Evolutionary conservation across 1,139 yeast species (phyloP).

Genomic region (Candida albicans): DNA sequence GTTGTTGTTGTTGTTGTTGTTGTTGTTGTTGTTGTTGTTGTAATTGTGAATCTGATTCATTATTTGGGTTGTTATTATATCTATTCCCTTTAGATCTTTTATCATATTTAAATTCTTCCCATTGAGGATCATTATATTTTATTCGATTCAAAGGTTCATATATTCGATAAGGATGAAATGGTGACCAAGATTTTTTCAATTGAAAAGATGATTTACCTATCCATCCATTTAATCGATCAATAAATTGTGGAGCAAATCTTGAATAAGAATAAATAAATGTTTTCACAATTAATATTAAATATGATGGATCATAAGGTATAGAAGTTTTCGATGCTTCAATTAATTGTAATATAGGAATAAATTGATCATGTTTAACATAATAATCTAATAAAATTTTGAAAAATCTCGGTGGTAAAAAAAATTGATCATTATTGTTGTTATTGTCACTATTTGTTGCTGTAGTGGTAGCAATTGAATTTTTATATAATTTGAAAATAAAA

Average conservation of each 20-base stretch:
- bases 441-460: not conserved
- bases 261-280: slow-evolving; percentile 39
- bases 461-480: not conserved
- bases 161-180: slow-evolving; percentile 30
- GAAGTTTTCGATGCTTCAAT: slow-evolving; percentile 13
- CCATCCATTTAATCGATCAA: slow-evolving; percentile 25
- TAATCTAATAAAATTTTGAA: slow-evolving; percentile 18
- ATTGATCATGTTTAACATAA: slow-evolving; percentile 11
- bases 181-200: slow-evolving; percentile 28
- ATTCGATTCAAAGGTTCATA: slow-evolving; percentile 17
- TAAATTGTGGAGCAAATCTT: slow-evolving; percentile 28
- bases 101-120: slow-evolving; percentile 12
- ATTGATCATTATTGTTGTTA: no score
- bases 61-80: no score
- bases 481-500: slow-evolving; percentile 20
- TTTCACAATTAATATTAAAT: slow-evolving; percentile 26
- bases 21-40: slow-evolving; percentile 5
- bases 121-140: slow-evolving; percentile 16
- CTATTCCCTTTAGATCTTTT: not conserved
- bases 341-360: slow-evolving; percentile 15
- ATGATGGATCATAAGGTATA: slow-evolving; percentile 20
- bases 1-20: slow-evolving; percentile 2
- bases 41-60: not conserved
- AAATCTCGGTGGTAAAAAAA: slow-evolving; percentile 10
- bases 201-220: slow-evolving; percentile 19